These are phyloP conservation scores for Linnemannia elongata DNA, from an alignment of 192 early-diverging fungal genomes.

Conservation along the genomic window DNA sequence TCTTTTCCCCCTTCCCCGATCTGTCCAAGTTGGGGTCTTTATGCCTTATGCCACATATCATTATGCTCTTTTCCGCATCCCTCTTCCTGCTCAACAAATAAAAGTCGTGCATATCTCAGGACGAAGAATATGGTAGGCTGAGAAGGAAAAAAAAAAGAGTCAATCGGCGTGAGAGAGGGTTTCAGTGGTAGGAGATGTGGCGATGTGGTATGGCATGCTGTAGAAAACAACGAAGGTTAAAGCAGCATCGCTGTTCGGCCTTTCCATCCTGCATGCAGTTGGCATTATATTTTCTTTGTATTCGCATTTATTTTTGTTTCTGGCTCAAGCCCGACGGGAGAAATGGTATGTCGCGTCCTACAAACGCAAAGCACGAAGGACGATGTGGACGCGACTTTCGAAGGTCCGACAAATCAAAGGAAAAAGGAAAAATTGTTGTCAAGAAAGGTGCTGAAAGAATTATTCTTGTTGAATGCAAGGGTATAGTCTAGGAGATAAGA, in stretches of 20 bases:
- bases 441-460: neutral
- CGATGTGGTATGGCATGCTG: neutral
- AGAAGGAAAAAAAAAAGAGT: too few species aligned
- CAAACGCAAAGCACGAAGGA: neutral
- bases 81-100: too few species aligned
- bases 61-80: too few species aligned
- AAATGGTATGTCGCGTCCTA: neutral
- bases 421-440: too few species aligned
- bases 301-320: neutral
- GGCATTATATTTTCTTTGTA: neutral
- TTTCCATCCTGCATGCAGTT: neutral
- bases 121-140: too few species aligned
- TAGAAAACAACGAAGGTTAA: neutral
- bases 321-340: neutral
- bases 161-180: too few species aligned
- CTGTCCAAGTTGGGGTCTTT: too few species aligned
- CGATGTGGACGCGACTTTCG: neutral
- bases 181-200: too few species aligned
- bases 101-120: too few species aligned
- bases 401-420: neutral
- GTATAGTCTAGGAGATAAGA: neutral
- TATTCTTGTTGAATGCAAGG: neutral
- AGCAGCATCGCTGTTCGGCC: neutral
- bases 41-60: too few species aligned
- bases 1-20: too few species aligned